These are phyloP conservation scores for Solanum chaucha DNA, from an alignment of 257 asterid species.

Conservation along the genomic window DNA sequence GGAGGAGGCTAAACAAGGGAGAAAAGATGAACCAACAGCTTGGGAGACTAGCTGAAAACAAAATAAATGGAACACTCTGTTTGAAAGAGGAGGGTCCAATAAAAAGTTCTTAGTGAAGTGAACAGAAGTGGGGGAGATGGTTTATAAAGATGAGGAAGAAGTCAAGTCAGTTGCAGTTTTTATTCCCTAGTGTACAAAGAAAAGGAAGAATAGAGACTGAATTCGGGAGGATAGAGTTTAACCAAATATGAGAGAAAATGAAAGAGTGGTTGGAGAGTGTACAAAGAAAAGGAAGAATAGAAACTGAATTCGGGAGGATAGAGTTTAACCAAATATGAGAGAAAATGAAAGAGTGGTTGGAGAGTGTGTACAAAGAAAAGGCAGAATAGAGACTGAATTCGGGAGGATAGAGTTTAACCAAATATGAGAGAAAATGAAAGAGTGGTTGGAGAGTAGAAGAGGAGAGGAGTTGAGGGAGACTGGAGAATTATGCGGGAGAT, in stretches of 20 bases:
- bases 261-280: neutral
- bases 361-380: neutral
- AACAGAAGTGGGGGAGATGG: neutral
- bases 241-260: neutral
- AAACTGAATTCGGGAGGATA: neutral
- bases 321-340: neutral
- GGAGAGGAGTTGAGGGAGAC: neutral
- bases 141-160: neutral
- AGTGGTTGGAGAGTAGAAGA: neutral
- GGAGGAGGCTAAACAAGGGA: neutral
- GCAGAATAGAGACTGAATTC: neutral
- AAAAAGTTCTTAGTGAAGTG: neutral
- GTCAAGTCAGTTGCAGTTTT: neutral
- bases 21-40: neutral
- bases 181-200: neutral
- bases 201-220: neutral
- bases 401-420: neutral
- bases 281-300: neutral
- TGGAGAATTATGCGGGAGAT: neutral
- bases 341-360: neutral
- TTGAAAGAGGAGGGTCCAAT: neutral
- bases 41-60: neutral
- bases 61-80: neutral
- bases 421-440: neutral
- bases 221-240: neutral